A percentile compares a stretch with the other conserved stretches of the same genome.
These are phyloP conservation scores for Amyloporia xantha DNA, from an alignment of 768 basidiomycete genomes.

Conservation along the genomic window DNA sequence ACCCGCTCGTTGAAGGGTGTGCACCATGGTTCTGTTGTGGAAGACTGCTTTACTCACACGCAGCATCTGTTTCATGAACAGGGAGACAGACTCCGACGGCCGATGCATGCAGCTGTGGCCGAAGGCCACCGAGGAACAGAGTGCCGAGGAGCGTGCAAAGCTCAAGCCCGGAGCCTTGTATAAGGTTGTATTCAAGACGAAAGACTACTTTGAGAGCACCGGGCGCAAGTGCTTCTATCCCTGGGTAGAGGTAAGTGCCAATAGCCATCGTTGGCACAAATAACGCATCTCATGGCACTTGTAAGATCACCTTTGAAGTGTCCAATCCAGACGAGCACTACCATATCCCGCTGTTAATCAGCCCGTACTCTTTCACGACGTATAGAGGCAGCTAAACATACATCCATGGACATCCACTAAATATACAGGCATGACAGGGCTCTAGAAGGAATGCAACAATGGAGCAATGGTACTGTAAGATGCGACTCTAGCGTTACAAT, in stretches of 20 bases:
- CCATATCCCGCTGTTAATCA: constrained; percentile 88
- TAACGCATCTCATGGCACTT: background rate
- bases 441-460: constrained; percentile 1
- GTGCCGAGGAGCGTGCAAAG: constrained; percentile 34
- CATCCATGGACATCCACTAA: constrained; percentile 1
- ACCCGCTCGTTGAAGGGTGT: constrained; percentile 52
- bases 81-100: constrained; percentile 75
- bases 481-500: background rate
- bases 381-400: constrained; percentile 74
- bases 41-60: background rate
- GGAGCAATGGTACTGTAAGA: background rate
- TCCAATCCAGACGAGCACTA: constrained; percentile 74
- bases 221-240: constrained; percentile 78
- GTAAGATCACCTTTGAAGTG: constrained; percentile 68
- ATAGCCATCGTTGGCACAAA: background rate
- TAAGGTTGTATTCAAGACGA: constrained; percentile 81
- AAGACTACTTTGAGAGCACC: constrained; percentile 67
- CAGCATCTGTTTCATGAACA: constrained; percentile 22
- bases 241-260: constrained; percentile 68
- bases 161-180: constrained; percentile 57
- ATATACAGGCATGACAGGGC: background rate
- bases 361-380: constrained; percentile 87
- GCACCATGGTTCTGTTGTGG: background rate
- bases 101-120: constrained; percentile 76
- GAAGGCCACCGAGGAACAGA: constrained; percentile 38